Evolutionary conservation across 352 stramenopile species (phyloP), one percentile per base, ranked within the genome.

Genomic region (Pythium periplocum): DNA sequence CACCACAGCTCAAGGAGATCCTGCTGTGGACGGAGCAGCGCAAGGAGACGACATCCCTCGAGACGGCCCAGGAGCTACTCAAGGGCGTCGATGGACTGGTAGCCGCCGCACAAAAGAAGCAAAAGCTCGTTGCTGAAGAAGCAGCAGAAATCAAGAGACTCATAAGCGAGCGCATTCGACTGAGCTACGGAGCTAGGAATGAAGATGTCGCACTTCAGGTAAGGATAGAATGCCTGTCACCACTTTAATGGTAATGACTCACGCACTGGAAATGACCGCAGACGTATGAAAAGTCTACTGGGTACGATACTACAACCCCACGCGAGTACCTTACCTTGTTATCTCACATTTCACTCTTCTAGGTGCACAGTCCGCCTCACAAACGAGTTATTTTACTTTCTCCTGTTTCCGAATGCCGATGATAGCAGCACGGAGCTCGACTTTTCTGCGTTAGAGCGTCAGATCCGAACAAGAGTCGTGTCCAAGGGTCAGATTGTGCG

Each of bases 361-460:
- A 70, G 66, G 2, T 68, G 59, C 7, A 58, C 57, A 0, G 78
- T 92, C 34, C 71, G 78, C 7, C 62, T 85, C n/a, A 78, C 66
- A 42, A 90, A 92, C 51, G 69, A 88, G 44, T 61, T 78, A 49
- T 77, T 76, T 42, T 90, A 90, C 59, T 73, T 74, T 9, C 66
- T 92, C 36, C 66, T 62, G n/a, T 89, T 86, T 33, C 81, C 81
- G 37, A 9, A 45, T n/a, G n/a, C 7, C 7, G 31, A 36, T 42
- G 35, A 5, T 41, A 38, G 51, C 2, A 45, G 46, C 33, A 42
- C 31, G 26, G 17, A 2, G 61, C 42, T 61, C 2, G 48, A 78
- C 43, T 86, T 73, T 40, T 37, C 46, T 4, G 9, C 47, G 17
- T 42, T 86, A 3, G 60, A 69, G 34, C 49, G 45, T 4, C 46